Evolutionary conservation across 352 stramenopile species (phyloP).

Genomic region (Sclerospora graminicola): DNA sequence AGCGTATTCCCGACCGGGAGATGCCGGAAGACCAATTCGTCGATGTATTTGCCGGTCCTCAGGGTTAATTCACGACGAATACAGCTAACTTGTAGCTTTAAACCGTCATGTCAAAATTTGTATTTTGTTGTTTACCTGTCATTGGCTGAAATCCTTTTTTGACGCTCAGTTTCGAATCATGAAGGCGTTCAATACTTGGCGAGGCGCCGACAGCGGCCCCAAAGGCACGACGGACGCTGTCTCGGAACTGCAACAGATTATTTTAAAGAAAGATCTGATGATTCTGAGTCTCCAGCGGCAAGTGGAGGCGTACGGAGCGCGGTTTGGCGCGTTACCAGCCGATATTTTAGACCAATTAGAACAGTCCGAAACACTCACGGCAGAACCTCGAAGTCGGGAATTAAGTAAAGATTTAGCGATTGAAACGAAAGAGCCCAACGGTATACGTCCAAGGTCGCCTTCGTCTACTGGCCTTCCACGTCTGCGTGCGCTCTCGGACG

Average conservation of each 20-base stretch:
- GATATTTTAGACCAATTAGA: conserved; percentile 22
- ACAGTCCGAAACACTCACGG: conserved; percentile 6
- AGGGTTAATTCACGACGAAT: no score
- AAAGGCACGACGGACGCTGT: conserved; percentile 25
- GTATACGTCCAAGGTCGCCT: no score
- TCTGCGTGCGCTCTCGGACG: conserved; percentile 2
- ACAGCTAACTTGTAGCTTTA: no score
- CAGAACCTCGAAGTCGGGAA: conserved; percentile 4
- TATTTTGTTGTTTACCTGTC: not conserved
- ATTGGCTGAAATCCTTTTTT: not conserved
- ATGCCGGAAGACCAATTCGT: conserved; percentile 78
- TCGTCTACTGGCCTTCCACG: no score
- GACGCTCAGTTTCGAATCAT: conserved; percentile 1
- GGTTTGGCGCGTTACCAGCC: conserved; percentile 38
- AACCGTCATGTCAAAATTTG: not conserved
- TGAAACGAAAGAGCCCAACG: no score
- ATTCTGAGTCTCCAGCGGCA: conserved; percentile 67
- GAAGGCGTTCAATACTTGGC: conserved; percentile 28
- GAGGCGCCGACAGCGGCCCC: conserved; percentile 6
- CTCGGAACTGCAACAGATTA: conserved; percentile 66
- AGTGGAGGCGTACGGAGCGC: conserved; percentile 45
- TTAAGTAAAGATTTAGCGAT: conserved; percentile 8
- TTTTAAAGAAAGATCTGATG: conserved; percentile 79
- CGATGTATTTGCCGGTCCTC: conserved; percentile 66
- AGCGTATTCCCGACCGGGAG: conserved; percentile 51